These are phyloP conservation scores for Vaccinium corymbosum DNA, from an alignment of 148 eudicot genomes.

Conservation along the genomic window DNA sequence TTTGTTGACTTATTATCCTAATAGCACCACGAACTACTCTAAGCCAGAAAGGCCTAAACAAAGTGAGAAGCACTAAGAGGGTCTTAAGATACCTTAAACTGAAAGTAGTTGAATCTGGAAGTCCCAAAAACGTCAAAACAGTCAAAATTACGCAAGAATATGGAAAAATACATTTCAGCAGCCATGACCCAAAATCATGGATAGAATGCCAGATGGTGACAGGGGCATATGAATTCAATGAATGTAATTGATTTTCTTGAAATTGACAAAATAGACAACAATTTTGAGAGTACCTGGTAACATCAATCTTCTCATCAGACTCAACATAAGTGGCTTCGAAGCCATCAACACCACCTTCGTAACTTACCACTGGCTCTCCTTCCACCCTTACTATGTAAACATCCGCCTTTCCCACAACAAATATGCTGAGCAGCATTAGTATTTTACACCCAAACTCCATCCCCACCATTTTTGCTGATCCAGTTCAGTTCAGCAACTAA, in stretches of 20 bases:
- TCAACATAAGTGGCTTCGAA: conserved; percentile 86
- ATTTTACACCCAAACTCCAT: conserved; percentile 32
- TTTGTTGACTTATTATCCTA: background rate
- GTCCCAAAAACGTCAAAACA: background rate
- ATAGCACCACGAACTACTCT: background rate
- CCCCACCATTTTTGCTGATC: conserved; percentile 43
- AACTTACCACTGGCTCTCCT: conserved; percentile 84
- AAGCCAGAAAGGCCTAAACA: background rate
- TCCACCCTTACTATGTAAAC: conserved; percentile 76
- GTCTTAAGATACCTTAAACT: background rate
- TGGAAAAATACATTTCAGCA: background rate
- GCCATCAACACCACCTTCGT: conserved; percentile 74
- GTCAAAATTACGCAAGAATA: background rate
- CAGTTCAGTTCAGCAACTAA: conserved; percentile 21
- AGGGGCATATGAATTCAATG: background rate
- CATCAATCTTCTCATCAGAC: conserved; percentile 85
- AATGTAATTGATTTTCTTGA: background rate
- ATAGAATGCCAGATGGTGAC: background rate
- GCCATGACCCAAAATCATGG: background rate
- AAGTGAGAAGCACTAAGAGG: background rate
- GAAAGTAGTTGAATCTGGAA: background rate
- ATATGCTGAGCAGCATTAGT: conserved; percentile 40
- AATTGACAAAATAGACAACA: background rate
- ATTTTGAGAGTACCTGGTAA: conserved; percentile 53
- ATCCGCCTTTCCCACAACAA: conserved; percentile 47